Conservation (phyloP, 495 filamentous ascomycete species). For the Aspergillus leporis region DNA sequence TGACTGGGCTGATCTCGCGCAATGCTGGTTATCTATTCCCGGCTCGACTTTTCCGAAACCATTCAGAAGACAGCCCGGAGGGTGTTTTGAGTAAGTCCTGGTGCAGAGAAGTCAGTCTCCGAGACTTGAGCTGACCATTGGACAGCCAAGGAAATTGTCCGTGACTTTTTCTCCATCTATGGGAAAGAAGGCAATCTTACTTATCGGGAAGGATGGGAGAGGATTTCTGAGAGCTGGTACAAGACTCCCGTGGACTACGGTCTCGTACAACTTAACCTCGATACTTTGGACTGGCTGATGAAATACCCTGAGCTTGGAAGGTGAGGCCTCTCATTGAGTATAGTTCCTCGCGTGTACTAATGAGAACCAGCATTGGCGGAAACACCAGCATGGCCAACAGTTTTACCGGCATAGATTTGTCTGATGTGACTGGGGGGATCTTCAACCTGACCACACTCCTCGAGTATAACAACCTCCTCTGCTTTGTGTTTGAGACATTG, state of each 20-base stretch:
- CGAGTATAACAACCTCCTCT: constrained; percentile 49
- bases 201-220: constrained; percentile 50
- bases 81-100: constrained; percentile 38
- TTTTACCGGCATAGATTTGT: constrained; percentile 53
- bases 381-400: constrained; percentile 57
- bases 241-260: constrained; percentile 45
- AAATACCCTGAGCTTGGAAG: constrained; percentile 41
- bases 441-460: constrained; percentile 41
- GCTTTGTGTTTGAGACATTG: constrained; percentile 45
- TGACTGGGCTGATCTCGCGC: constrained; percentile 46
- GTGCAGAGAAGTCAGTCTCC: background rate
- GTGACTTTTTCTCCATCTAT: constrained; percentile 49
- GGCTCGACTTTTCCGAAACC: constrained; percentile 47
- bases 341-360: background rate
- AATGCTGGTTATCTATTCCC: constrained; percentile 51
- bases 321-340: constrained; percentile 24
- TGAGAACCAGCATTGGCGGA: constrained; percentile 48
- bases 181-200: constrained; percentile 38
- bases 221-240: constrained; percentile 64
- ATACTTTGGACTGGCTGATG: constrained; percentile 39
- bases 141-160: constrained; percentile 39
- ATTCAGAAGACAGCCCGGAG: constrained; percentile 45
- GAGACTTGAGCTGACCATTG: constrained; percentile 14
- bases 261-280: constrained; percentile 37
- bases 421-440: constrained; percentile 51